A percentile compares a stretch with the other conserved stretches of the same genome.
Conservation (phyloP, 176 grass and related monocot genomes). For the Carex scoparia region DNA sequence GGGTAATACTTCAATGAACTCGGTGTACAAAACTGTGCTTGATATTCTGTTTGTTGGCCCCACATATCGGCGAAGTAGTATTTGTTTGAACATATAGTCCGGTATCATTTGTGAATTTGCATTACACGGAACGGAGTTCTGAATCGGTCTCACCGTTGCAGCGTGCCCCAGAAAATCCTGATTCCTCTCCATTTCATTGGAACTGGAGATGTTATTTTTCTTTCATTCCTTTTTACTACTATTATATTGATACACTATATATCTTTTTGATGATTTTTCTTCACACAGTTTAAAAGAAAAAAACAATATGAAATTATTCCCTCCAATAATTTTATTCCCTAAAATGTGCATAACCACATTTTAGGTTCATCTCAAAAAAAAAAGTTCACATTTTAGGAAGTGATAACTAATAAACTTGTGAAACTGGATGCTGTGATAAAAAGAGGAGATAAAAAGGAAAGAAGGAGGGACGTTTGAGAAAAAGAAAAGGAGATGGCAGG, state of each 20-base stretch:
- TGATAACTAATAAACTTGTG: neutral
- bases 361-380: no score
- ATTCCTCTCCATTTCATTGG: neutral
- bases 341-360: no score
- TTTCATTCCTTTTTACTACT: neutral
- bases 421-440: neutral
- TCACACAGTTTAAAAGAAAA: neutral
- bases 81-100: neutral
- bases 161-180: neutral
- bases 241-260: neutral
- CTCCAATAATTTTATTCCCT: neutral
- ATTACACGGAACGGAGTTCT: neutral
- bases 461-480: conserved; percentile 2
- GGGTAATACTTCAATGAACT: neutral
- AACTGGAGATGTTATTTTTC: neutral
- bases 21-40: neutral
- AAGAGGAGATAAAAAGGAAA: conserved; percentile 8
- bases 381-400: neutral
- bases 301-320: neutral
- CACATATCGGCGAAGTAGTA: neutral
- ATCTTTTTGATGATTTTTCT: neutral
- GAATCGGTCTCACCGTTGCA: neutral
- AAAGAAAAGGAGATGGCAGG: conserved; percentile 9
- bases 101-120: neutral
- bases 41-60: neutral